Evolutionary conservation across 1,139 yeast species (phyloP), one percentile per base, ranked within the genome.

Genomic region (Blastobotrys persicus): DNA sequence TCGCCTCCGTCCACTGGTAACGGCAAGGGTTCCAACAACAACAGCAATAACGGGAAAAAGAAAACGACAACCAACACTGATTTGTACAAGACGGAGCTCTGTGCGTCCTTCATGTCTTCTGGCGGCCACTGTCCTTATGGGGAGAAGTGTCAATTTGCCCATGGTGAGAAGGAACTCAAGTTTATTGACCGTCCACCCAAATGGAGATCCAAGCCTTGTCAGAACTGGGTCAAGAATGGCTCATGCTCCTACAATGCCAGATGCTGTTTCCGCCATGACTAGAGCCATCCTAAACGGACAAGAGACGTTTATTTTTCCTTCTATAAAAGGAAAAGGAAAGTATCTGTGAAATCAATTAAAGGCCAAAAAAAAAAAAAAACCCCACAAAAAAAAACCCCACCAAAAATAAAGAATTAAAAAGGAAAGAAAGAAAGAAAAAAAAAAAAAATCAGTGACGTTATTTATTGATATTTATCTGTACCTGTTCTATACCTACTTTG

Each of bases 131-230:
- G 97, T 67, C 95, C 95, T 7, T 89, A 89, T 65, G 95, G 95
- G 2, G 78, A 79, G 58, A 89, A 89, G 70, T 89, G 97, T 66
- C 97, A 89, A 70, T 89, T 89, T 75, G 97, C 97, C 6, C 97
- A 89, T 62, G 97, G 97, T 18, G 76, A 79, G 40, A 72, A 77
- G 51, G 97, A 89, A 65, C 73, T 89, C 60, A 87, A 88, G 66
- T 62, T 68, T 16, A 82, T 88, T 45, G 85, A 81, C 54, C 77
- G 95, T 53, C 86, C 92, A 13, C 81, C 85, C 52, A 89, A 88
- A 64, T 89, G 94, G 86, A 80, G 96, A 65, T 86, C 96, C 23
- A 89, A 88, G 70, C 88, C 94, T 18, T 89, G 97, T 70, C 85
- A 82, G 56, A 89, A 89, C 68, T 89, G 96, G 96, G 65, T 81